A percentile compares a stretch with the other conserved stretches of the same genome.
Evolutionary conservation across 2,329 filamentous ascomycete species (phyloP).

Genomic region (Xylariales sp.): DNA sequence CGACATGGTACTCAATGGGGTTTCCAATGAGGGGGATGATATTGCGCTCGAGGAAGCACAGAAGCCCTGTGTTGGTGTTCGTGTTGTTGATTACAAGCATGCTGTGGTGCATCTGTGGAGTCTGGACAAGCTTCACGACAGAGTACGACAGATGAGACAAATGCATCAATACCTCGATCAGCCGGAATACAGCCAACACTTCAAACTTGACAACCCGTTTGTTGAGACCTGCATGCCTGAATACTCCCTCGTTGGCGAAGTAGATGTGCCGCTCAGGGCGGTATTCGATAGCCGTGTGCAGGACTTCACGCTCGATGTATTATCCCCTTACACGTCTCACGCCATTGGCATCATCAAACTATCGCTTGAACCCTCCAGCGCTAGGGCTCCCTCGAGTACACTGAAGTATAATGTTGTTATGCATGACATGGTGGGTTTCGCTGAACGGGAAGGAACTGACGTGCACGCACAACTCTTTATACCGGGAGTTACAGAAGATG

Average conservation of each 20-base stretch:
- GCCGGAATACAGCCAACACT: constrained; percentile 89
- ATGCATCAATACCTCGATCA: constrained; percentile 96
- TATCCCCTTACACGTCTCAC: constrained; percentile 87
- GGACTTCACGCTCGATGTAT: constrained; percentile 86
- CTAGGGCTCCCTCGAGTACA: constrained; percentile 84
- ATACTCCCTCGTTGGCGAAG: constrained; percentile 89
- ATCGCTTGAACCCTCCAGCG: constrained; percentile 88
- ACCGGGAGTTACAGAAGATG: constrained; percentile 82
- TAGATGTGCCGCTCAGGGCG: constrained; percentile 84
- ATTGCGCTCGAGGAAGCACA: constrained; percentile 71
- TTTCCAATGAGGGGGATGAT: constrained; percentile 81
- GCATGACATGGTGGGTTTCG: constrained; percentile 92
- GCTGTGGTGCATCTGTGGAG: constrained; percentile 90
- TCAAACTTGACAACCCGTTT: constrained; percentile 90
- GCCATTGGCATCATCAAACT: constrained; percentile 87
- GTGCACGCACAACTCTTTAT: constrained; percentile 98
- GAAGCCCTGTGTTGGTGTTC: constrained; percentile 87
- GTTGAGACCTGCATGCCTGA: constrained; percentile 86
- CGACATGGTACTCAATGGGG: constrained; percentile 89
- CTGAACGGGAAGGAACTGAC: constrained; percentile 90
- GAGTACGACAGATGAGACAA: constrained; percentile 89
- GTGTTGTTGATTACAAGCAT: constrained; percentile 87
- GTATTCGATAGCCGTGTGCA: constrained; percentile 95
- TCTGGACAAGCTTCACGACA: constrained; percentile 81
- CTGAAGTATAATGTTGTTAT: constrained; percentile 98